phyloP scores from a whole-genome alignment of 2,329 filamentous ascomycete genomes.

The Pezizomycotina sp. region DNA sequence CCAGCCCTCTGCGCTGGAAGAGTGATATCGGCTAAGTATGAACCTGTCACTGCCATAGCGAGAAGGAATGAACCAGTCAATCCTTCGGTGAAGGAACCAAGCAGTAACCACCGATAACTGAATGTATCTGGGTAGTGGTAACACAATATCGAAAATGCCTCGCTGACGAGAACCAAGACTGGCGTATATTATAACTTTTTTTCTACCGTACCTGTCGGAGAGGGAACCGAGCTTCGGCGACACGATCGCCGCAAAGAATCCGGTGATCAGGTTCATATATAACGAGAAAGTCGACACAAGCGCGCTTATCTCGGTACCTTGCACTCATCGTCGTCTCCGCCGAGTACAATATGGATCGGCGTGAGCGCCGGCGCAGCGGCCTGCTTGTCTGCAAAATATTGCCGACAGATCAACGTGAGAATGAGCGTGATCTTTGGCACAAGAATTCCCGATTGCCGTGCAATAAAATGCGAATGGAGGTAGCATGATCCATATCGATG shows the following conservation, averaged over 20 bases:
- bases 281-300: conserved; percentile 69
- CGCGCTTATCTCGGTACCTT: too few species aligned
- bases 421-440: too few species aligned
- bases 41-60: conserved; percentile 60
- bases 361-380: too few species aligned
- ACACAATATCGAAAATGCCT: conserved; percentile 62
- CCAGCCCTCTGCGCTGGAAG: conserved; percentile 62
- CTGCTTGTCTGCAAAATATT: too few species aligned
- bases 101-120: conserved; percentile 60
- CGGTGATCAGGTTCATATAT: conserved; percentile 55
- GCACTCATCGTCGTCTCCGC: too few species aligned
- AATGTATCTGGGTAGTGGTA: conserved; percentile 57
- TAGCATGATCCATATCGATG: too few species aligned
- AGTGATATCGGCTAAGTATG: conserved; percentile 81
- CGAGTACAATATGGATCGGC: too few species aligned
- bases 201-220: conserved; percentile 75
- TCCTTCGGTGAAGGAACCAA: conserved; percentile 66
- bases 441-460: too few species aligned
- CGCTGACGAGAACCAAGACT: conserved; percentile 54
- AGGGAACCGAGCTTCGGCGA: conserved; percentile 69
- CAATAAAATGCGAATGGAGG: too few species aligned
- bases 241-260: conserved; percentile 57
- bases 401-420: too few species aligned
- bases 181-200: conserved; percentile 55
- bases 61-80: conserved; percentile 77